Evolutionary conservation across 495 filamentous ascomycete genomes (phyloP).

Genomic region (Annulohypoxylon bovei): DNA sequence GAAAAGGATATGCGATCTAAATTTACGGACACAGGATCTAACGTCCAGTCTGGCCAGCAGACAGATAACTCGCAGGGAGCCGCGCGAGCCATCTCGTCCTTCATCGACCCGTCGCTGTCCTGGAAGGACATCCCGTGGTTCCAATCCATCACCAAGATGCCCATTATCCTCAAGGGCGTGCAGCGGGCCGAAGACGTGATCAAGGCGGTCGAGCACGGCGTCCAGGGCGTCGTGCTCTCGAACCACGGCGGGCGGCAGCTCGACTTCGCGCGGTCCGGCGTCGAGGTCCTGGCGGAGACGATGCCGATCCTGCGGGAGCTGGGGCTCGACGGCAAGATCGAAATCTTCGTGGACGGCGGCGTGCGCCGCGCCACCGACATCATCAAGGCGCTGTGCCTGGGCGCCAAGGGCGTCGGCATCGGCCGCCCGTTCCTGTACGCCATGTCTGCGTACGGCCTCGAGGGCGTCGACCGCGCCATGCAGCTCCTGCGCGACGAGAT

Average conservation of each 20-base stretch:
- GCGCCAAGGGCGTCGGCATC: slow-evolving; percentile 93
- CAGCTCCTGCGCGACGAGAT: slow-evolving; percentile 97
- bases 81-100: slow-evolving; percentile 87
- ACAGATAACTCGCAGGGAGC: slow-evolving; percentile 92
- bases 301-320: slow-evolving; percentile 91
- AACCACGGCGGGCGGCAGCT: slow-evolving; percentile 99
- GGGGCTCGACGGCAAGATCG: slow-evolving; percentile 83
- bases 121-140: slow-evolving; percentile 99
- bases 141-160: slow-evolving; percentile 90
- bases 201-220: slow-evolving; percentile 80
- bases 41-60: slow-evolving; percentile 76
- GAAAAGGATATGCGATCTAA: slow-evolving; percentile 97
- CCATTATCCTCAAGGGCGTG: slow-evolving; percentile 95
- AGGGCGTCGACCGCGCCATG: slow-evolving; percentile 91
- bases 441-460: slow-evolving; percentile 91
- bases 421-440: slow-evolving; percentile 95
- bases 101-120: slow-evolving; percentile 89
- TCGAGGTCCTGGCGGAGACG: slow-evolving; percentile 94
- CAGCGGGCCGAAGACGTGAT: slow-evolving; percentile 96
- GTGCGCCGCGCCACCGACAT: slow-evolving; percentile 92
- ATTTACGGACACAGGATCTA: slow-evolving; percentile 85
- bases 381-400: slow-evolving; percentile 92
- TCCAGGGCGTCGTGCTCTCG: slow-evolving; percentile 92
- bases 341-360: slow-evolving; percentile 92
- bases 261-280: slow-evolving; percentile 87